phyloP scores from a whole-genome alignment of 257 asterid species.

The Plantago ovata region DNA sequence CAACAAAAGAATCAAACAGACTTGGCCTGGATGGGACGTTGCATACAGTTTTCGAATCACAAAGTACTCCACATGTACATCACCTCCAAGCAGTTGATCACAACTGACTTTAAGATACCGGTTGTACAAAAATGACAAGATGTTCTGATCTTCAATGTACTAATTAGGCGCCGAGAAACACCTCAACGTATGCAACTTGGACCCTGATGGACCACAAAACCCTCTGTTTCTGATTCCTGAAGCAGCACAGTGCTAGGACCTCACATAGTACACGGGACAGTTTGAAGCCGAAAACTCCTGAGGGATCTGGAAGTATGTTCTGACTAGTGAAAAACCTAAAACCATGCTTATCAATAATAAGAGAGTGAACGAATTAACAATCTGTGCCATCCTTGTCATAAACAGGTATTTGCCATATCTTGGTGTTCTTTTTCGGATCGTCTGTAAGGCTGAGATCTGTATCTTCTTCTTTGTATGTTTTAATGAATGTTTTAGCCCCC shows the following conservation, averaged over 20 bases:
- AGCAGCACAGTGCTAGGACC: not conserved
- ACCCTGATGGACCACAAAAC: too few species aligned
- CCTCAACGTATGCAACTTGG: too few species aligned
- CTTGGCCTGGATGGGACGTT: too few species aligned
- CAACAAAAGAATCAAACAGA: too few species aligned
- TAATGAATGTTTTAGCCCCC: constrained; percentile 75
- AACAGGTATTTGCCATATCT: constrained; percentile 78
- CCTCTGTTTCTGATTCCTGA: too few species aligned
- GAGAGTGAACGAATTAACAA: constrained; percentile 58
- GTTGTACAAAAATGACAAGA: too few species aligned
- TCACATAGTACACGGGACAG: not conserved
- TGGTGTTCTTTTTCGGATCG: constrained; percentile 89
- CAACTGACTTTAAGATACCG: too few species aligned
- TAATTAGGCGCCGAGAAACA: too few species aligned
- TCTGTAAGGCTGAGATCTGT: constrained; percentile 78
- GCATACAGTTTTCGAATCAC: too few species aligned
- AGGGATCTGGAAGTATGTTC: not conserved
- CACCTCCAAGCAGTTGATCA: too few species aligned
- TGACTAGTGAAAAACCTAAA: not conserved
- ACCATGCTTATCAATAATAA: not conserved
- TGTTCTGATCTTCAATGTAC: too few species aligned
- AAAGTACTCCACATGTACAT: too few species aligned
- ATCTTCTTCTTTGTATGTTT: constrained; percentile 64
- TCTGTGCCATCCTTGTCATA: constrained; percentile 49
- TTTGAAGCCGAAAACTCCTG: not conserved